A percentile compares a stretch with the other conserved stretches of the same genome.
Evolutionary conservation across 106 monocot species (phyloP).

Genomic region (Dendrobium nobile): DNA sequence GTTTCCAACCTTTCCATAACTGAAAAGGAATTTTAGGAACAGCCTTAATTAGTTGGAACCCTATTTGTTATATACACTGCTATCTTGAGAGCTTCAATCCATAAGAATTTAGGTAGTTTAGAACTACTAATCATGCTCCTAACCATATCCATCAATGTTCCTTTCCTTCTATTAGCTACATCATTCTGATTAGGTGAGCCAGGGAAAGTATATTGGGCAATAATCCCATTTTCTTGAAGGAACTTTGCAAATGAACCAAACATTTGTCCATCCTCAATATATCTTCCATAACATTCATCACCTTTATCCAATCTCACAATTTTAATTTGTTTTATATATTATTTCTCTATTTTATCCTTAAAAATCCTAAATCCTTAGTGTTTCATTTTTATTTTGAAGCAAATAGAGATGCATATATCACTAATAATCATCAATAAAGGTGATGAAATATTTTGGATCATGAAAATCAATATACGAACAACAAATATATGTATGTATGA

Average conservation of each 20-base stretch:
- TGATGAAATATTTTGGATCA: neutral
- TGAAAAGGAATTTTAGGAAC: too few relatives aligned
- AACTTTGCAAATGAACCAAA: neutral
- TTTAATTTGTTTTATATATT: neutral
- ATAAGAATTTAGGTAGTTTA: too few relatives aligned
- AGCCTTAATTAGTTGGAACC: too few relatives aligned
- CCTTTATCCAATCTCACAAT: too few relatives aligned
- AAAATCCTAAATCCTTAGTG: neutral
- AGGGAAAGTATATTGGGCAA: slow-evolving; percentile 1
- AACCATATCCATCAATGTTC: neutral
- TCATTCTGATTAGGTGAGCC: slow-evolving; percentile 1
- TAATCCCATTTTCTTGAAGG: slow-evolving; percentile 5
- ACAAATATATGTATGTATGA: too few relatives aligned
- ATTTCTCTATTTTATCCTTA: slow-evolving; percentile 1
- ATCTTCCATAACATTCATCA: neutral
- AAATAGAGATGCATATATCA: too few relatives aligned
- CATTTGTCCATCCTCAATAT: slow-evolving; percentile 8
- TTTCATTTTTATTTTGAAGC: neutral
- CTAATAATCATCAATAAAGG: neutral
- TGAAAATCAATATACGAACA: too few relatives aligned
- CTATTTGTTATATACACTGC: too few relatives aligned
- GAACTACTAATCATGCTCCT: too few relatives aligned
- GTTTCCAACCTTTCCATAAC: too few relatives aligned
- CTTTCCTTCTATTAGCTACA: slow-evolving; percentile 6
- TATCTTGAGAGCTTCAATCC: too few relatives aligned